These are phyloP conservation scores for Firmiana major DNA, from an alignment of 345 rosid genomes.

Conservation along the genomic window DNA sequence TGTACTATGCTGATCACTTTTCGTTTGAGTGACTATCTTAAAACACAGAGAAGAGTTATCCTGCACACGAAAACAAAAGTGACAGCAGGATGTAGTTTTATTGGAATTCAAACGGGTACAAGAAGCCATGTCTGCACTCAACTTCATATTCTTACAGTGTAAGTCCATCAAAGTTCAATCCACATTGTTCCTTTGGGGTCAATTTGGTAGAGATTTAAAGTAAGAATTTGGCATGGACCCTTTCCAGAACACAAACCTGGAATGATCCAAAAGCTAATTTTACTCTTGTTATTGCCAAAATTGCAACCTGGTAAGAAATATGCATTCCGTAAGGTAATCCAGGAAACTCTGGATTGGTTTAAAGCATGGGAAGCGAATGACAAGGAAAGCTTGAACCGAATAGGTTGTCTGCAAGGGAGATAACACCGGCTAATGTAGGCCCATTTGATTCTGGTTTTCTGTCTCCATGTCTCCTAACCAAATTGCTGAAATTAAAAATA, in stretches of 20 bases:
- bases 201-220: neutral
- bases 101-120: no score
- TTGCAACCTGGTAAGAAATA: neutral
- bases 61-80: neutral
- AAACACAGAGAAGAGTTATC: neutral
- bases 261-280: neutral
- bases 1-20: neutral
- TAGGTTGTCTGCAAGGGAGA: constrained; percentile 24
- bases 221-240: neutral
- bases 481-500: neutral
- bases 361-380: neutral
- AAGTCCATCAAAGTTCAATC: neutral
- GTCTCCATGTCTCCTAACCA: constrained; percentile 24
- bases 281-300: neutral
- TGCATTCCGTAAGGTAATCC: neutral
- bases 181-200: neutral
- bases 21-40: neutral
- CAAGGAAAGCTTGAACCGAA: neutral
- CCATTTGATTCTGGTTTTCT: constrained; percentile 12
- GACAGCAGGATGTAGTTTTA: neutral
- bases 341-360: neutral
- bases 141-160: neutral
- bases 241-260: neutral
- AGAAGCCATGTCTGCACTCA: neutral
- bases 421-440: constrained; percentile 23